Base-by-base conservation (phyloP, 78 protist genomes). In the Dictyostelium brefeldianum region DNA sequence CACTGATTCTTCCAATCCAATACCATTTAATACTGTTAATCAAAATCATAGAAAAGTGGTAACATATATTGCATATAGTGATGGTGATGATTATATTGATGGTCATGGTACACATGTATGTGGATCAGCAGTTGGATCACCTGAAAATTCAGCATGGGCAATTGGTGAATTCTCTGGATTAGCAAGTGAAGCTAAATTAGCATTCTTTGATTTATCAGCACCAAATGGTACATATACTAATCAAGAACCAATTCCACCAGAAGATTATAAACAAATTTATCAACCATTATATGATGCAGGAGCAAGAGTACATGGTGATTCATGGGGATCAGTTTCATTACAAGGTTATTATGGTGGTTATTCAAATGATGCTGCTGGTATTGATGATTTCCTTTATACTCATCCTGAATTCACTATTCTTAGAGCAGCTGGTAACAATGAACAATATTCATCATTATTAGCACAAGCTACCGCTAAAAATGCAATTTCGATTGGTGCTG, bases 51-150 rank as follows among this genome's bases (percentile, higher is more conserved):
- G 93, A 59, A 87, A 87, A 41, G 79, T 87, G 5, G 65, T 87
- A 31, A 47, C 93, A 20, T 77, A 77, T n/a, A 56, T 57, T 11
- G 20, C 71, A 4, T 11, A 5, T 0, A 29, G 64, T 4, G 93
- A 87, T 50, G 9, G 64, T 10, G 4, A 3, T 10, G 93, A 87
- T 87, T 27, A 11, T 3, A 71, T 77, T 5, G 53, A 48, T 47
- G 93, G 93, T n/a, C 93, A 87, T 53, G 93, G 93, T 50, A 87
- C 93, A 2, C 93, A 87, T 65, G 80, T 87, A 29, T 29, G 78
- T 31, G 93, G 93, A 15, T 87, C 93, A 29, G 59, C 54, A 4
- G 93, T 54, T 8, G 93, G 93, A 48, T 11, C 81, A 27, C 81
- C 93, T 29, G 20, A 69, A 8, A 31, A 48, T n/a, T 5, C 53